These are phyloP conservation scores for Piper betle DNA, from an alignment of 164 flowering plant genomes.

Conservation along the genomic window DNA sequence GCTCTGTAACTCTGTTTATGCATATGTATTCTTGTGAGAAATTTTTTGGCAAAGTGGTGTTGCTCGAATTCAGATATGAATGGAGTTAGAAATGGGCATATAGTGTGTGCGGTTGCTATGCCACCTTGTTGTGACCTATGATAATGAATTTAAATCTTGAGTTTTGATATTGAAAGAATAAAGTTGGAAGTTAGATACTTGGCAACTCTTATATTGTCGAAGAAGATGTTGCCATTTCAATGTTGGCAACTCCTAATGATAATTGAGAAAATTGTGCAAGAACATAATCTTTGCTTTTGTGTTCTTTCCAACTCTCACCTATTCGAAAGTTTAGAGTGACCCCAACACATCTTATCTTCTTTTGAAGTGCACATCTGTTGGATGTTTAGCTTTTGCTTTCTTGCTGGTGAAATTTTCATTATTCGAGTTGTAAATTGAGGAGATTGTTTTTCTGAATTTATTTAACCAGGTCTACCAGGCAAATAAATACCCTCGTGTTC, in stretches of 20 bases:
- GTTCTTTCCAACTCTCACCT: background rate
- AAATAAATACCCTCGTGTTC: slow-evolving; percentile 53
- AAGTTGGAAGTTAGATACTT: background rate
- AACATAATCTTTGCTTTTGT: too few relatives aligned
- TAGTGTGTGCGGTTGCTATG: too few relatives aligned
- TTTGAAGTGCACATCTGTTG: slow-evolving; percentile 6
- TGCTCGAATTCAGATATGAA: slow-evolving; percentile 1
- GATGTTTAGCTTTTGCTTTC: background rate
- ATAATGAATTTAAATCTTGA: too few relatives aligned
- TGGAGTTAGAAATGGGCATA: background rate
- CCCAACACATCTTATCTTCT: background rate
- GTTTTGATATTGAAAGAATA: background rate
- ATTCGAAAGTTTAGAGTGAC: background rate
- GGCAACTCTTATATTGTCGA: too few relatives aligned
- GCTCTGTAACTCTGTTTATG: background rate
- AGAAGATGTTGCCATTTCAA: too few relatives aligned
- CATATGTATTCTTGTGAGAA: background rate
- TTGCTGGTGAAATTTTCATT: background rate
- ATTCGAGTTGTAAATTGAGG: background rate
- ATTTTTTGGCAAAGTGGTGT: background rate
- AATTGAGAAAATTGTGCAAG: background rate
- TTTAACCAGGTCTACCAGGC: slow-evolving; percentile 56
- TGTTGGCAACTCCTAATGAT: background rate
- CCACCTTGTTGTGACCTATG: too few relatives aligned
- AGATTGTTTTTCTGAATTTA: slow-evolving; percentile 4